phyloP scores from a whole-genome alignment of 139 green algal genomes.

The Zygnema cylindricum region DNA sequence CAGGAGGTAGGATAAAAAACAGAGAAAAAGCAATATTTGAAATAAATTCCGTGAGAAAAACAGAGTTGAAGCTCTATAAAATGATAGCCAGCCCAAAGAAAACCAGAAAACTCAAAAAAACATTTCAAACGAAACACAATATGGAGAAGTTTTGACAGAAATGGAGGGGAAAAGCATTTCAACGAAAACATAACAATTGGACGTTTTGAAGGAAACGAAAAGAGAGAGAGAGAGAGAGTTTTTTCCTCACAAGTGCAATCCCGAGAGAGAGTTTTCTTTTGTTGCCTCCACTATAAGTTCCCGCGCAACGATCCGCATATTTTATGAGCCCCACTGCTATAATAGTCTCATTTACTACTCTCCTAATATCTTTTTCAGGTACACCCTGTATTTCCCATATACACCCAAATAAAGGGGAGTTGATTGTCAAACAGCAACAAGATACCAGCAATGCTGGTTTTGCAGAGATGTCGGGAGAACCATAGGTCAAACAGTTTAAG shows the following conservation, averaged over 20 bases:
- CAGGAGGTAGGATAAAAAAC: no score
- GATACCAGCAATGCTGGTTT: no score
- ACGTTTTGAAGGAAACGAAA: background rate
- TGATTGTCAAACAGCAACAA: no score
- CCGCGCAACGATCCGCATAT: slow-evolving; percentile 31
- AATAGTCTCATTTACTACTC: slow-evolving; percentile 36
- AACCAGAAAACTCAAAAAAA: no score
- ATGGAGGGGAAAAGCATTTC: background rate
- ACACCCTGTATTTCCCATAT: no score
- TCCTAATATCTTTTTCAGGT: slow-evolving; percentile 22
- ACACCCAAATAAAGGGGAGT: no score
- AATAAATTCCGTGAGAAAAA: no score
- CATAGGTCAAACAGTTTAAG: no score
- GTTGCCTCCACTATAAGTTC: slow-evolving; percentile 65
- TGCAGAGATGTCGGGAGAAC: no score
- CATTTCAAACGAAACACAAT: background rate
- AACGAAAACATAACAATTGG: background rate
- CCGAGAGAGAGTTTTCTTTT: slow-evolving; percentile 69
- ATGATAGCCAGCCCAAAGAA: no score
- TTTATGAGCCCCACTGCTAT: slow-evolving; percentile 39
- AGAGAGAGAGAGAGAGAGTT: background rate
- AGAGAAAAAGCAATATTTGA: no score
- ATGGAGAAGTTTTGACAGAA: background rate
- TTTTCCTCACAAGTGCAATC: slow-evolving; percentile 86
- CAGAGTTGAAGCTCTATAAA: no score